Conservation (phyloP, 2,329 filamentous ascomycete species). For the Talaromyces funiculosus region DNA sequence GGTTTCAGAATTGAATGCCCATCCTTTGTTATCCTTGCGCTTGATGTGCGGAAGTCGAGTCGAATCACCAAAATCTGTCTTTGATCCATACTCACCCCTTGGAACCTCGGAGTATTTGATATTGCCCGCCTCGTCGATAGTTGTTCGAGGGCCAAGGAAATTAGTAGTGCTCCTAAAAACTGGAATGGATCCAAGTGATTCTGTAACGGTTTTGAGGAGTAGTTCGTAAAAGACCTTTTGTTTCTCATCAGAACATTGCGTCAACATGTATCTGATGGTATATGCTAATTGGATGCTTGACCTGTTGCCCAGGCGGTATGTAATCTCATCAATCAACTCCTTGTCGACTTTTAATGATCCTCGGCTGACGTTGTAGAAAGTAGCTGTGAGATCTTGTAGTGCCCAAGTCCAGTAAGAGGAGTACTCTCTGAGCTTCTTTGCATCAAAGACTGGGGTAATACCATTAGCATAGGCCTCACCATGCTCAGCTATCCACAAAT, state of each 20-base stretch:
- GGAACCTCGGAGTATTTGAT: neutral
- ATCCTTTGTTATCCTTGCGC: neutral
- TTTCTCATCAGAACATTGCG: neutral
- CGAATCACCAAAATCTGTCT: neutral
- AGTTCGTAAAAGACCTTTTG: neutral
- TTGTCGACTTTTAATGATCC: constrained; percentile 87
- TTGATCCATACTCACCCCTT: neutral
- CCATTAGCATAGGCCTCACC: constrained; percentile 93
- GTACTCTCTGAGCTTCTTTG: constrained; percentile 90
- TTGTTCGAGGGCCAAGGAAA: neutral
- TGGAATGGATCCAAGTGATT: constrained; percentile 54
- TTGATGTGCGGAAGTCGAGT: neutral
- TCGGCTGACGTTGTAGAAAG: constrained; percentile 99
- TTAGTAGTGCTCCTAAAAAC: neutral
- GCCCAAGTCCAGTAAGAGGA: constrained; percentile 99
- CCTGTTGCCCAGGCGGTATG: constrained; percentile 95
- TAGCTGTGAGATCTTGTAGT: constrained; percentile 89
- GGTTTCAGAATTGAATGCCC: neutral
- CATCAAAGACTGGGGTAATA: constrained; percentile 88
- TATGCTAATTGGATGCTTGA: constrained; percentile 74
- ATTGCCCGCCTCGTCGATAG: neutral
- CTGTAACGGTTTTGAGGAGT: constrained; percentile 56
- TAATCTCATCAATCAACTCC: constrained; percentile 92
- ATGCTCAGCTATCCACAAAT: constrained; percentile 91
- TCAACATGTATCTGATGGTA: neutral